Evolutionary conservation across 768 basidiomycete genomes (phyloP).

Genomic region (Leccinum ochraceum): DNA sequence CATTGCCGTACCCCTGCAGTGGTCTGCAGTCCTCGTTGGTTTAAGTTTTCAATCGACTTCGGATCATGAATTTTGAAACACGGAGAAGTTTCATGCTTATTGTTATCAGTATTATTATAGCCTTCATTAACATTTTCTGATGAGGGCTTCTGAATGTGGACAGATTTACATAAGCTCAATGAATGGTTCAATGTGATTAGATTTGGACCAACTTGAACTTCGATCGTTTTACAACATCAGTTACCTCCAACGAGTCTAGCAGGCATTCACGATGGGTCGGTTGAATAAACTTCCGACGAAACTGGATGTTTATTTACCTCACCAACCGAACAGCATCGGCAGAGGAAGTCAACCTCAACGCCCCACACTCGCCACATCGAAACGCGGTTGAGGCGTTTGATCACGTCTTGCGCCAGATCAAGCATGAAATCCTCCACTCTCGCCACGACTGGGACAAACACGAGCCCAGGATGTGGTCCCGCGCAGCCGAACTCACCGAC

Average conservation of each 20-base stretch:
- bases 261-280: slow-evolving; percentile 27
- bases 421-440: slow-evolving; percentile 63
- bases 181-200: slow-evolving; percentile 20
- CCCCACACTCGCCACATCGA: slow-evolving; percentile 55
- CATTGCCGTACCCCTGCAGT: slow-evolving; percentile 21
- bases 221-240: neutral
- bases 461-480: slow-evolving; percentile 59
- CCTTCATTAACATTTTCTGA: slow-evolving; percentile 3
- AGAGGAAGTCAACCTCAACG: slow-evolving; percentile 59
- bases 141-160: neutral
- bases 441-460: slow-evolving; percentile 73
- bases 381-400: slow-evolving; percentile 71
- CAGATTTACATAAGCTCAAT: slow-evolving; percentile 20
- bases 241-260: slow-evolving; percentile 6
- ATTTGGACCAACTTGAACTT: slow-evolving; percentile 4
- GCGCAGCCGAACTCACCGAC: slow-evolving; percentile 55
- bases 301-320: slow-evolving; percentile 12
- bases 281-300: slow-evolving; percentile 4
- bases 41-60: slow-evolving; percentile 14
- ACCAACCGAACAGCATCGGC: slow-evolving; percentile 47
- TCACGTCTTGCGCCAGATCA: slow-evolving; percentile 53
- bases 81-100: slow-evolving; percentile 28
- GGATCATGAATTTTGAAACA: slow-evolving; percentile 31
- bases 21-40: slow-evolving; percentile 1
- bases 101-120: slow-evolving; percentile 15